These are phyloP conservation scores for Caloboletus inedulis DNA, from an alignment of 1,284 basidiomycete genomes.

Conservation along the genomic window DNA sequence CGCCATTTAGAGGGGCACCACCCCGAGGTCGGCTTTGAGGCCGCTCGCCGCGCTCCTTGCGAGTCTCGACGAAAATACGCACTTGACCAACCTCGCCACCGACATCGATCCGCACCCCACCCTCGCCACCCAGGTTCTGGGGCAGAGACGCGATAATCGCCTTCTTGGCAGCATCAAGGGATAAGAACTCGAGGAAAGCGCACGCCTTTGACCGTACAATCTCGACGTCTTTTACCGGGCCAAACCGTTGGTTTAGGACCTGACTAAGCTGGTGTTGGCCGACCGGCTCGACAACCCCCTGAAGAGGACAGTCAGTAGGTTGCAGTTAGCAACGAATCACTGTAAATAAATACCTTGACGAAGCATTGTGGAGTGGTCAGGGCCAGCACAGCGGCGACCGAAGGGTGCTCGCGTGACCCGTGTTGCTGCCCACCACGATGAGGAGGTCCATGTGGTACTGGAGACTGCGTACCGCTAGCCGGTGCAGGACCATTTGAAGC, in stretches of 20 bases:
- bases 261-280: slow-evolving; percentile 57
- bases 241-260: slow-evolving; percentile 71
- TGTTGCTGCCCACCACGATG: slow-evolving; percentile 32
- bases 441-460: slow-evolving; percentile 39
- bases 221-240: slow-evolving; percentile 84
- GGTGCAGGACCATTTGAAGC: slow-evolving; percentile 42
- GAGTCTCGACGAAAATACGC: slow-evolving; percentile 79
- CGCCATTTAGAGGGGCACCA: slow-evolving; percentile 42
- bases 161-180: slow-evolving; percentile 76
- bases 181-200: slow-evolving; percentile 90
- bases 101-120: slow-evolving; percentile 76
- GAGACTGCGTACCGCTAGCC: slow-evolving; percentile 48
- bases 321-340: background rate
- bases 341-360: slow-evolving; percentile 65
- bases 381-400: slow-evolving; percentile 53
- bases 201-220: slow-evolving; percentile 87
- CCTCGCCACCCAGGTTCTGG: slow-evolving; percentile 73
- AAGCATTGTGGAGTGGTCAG: slow-evolving; percentile 77
- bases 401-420: slow-evolving; percentile 41
- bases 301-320: slow-evolving; percentile 4
- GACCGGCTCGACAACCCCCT: slow-evolving; percentile 78
- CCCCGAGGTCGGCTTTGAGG: slow-evolving; percentile 50
- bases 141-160: slow-evolving; percentile 79
- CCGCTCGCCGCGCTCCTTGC: slow-evolving; percentile 84
- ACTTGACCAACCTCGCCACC: slow-evolving; percentile 49